Evolutionary conservation across 768 basidiomycete species (phyloP), one percentile per base, ranked within the genome.

Genomic region (Termitomyces sp.): DNA sequence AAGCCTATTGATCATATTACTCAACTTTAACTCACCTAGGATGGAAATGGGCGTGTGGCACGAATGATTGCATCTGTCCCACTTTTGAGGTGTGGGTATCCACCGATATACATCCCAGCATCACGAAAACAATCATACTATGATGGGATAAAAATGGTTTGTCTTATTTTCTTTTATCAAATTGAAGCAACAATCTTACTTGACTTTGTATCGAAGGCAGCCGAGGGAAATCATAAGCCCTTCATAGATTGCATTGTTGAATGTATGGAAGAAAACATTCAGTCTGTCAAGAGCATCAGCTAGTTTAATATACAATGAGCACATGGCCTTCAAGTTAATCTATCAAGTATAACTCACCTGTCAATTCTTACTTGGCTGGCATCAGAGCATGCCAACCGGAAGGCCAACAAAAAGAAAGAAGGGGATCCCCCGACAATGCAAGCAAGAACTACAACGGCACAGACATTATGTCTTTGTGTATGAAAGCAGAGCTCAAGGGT

Each of bases 391-490:
- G n/a, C n/a, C 48, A 20, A 33, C 20, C 30, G 32, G n/a, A 33
- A 20, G 6, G 11, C 32, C 32, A 13, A 32, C n/a, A 49, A 49
- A 33, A 49, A 49, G 32, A 33, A n/a, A 33, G 30, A 28, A 14
- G 58, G 28, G 7, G 58, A 74, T 82, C 83, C 83, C 82, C 28
- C n/a, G n/a, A n/a, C n/a, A n/a, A n/a, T n/a, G n/a, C 28, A 28
- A 28, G 28, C 28, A 3, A 28, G 28, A 28, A 28, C 28, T 28
- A 6, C 28, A 28, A 28, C 28, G 6, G 28, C 28, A 28, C 3
- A 28, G n/a, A n/a, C n/a, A n/a, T n/a, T n/a, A n/a, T n/a, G n/a
- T n/a, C n/a, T n/a, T 28, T 28, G 28, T 28, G 28, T 28, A n/a
- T 28, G 28, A 3, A 28, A 28, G 28, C 28, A 28, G 28, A 28